Base-by-base conservation (phyloP, 805 yeast species). In the Ogataea parapolymorpha region DNA sequence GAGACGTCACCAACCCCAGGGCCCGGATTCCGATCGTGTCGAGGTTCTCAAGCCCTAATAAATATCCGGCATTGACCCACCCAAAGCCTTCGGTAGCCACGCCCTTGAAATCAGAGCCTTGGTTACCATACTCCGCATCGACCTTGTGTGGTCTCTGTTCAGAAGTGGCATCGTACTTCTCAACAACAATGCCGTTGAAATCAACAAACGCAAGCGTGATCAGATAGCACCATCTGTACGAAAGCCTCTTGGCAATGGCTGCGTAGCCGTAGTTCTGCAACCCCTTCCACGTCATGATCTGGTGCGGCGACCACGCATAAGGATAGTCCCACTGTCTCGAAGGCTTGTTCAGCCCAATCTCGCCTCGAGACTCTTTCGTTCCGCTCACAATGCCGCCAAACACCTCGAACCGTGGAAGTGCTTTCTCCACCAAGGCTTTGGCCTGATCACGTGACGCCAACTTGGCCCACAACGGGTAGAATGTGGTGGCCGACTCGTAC, bases 221-320 rank as follows among this genome's bases (percentile, higher is more conserved):
- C 71, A 89, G 71, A 57, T 73, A 82, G n/a, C 87, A 68, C 99
- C 99, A 91, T 49, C 95, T 72, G 60, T 85, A 85, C 2, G 82
- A 80, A 42, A 91, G 65, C 45, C 98, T 67, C 41, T 81, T 71
- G 2, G 91, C 81, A 13, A 77, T 76, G 3, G 72, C 77, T 3
- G 60, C 61, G 56, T 71, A 85, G 0, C 90, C 93, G 59, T 91
- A 93, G 39, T 80, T 75, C 22, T 61, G 53, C 25, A 91, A 70
- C 0, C 97, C 98, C 32, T 75, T 76, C 99, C 99, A 91, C 1
- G 95, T 91, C 40, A 91, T 62, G 13, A 91, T 86, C 63, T 91
- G 99, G 60, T 93, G 98, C 3, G 99, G 98, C 0, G 98, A 96
- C 99, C 99, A 91, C 2, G 98, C 98, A 57, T 69, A 87, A 2